phyloP scores from a whole-genome alignment of 305 asterid genomes.

The Fraxinus nigra region DNA sequence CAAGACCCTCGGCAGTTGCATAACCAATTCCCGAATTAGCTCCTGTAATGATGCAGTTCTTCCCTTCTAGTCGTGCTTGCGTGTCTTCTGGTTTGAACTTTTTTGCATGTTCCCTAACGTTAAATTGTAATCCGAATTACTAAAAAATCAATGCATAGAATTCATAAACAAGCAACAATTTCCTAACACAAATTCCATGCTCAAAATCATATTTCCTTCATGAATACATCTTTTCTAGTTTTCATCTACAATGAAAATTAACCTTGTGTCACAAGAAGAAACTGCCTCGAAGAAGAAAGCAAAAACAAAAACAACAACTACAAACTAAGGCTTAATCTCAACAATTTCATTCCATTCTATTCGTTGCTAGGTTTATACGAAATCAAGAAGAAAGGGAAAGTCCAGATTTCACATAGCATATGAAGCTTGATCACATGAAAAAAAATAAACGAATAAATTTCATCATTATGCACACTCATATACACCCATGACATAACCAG shows the following conservation, averaged over 20 bases:
- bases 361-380: background rate
- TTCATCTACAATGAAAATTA: background rate
- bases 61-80: slow-evolving; percentile 63
- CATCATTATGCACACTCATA: background rate
- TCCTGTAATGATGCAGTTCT: slow-evolving; percentile 86
- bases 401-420: background rate
- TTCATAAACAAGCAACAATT: background rate
- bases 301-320: background rate
- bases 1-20: slow-evolving; percentile 83
- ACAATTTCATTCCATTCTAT: background rate
- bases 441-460: background rate
- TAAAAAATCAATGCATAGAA: background rate
- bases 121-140: slow-evolving; percentile 2
- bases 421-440: background rate
- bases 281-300: slow-evolving; percentile 7
- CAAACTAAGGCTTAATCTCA: background rate
- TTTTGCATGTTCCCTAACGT: slow-evolving; percentile 70
- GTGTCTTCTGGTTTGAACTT: slow-evolving; percentile 69
- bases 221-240: background rate
- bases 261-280: background rate
- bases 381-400: background rate
- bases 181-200: background rate
- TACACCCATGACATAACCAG: background rate
- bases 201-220: background rate
- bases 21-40: slow-evolving; percentile 92